phyloP scores from a whole-genome alignment of 2,329 filamentous ascomycete species.

The Pseudofabraea citricarpa region DNA sequence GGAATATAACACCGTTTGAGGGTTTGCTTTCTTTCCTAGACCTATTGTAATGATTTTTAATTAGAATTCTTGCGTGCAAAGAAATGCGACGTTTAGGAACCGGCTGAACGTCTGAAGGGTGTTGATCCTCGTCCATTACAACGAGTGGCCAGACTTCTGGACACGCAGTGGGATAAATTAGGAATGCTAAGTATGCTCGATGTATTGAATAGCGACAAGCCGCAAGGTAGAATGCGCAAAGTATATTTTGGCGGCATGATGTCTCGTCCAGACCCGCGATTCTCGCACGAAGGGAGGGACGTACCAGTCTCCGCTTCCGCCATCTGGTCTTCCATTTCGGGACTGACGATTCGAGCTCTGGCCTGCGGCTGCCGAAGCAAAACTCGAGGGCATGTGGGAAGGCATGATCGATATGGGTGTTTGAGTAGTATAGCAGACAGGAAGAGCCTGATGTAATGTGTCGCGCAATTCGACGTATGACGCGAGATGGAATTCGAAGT shows the following conservation, averaged over 20 bases:
- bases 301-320: conserved; percentile 68
- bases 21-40: conserved; percentile 52
- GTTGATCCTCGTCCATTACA: not conserved
- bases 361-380: conserved; percentile 77
- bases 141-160: not conserved
- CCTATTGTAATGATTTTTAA: conserved; percentile 41
- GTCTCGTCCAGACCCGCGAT: too few relatives aligned
- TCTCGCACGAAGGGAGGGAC: conserved; percentile 33
- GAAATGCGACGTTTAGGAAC: not conserved
- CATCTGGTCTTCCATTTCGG: conserved; percentile 53
- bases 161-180: too few relatives aligned
- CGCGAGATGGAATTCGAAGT: conserved; percentile 1
- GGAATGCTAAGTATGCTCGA: too few relatives aligned
- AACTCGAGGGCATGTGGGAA: conserved; percentile 75
- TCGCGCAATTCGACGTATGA: conserved; percentile 1
- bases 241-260: too few relatives aligned
- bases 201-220: too few relatives aligned
- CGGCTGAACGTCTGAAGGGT: not conserved
- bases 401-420: conserved; percentile 46
- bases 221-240: too few relatives aligned
- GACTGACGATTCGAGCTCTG: conserved; percentile 60
- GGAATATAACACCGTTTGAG: conserved; percentile 59
- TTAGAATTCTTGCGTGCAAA: not conserved
- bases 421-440: not conserved
- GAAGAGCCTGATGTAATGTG: conserved; percentile 1